Base-by-base conservation (phyloP, 1,284 basidiomycete genomes). In the Trichosporon faecale region DNA sequence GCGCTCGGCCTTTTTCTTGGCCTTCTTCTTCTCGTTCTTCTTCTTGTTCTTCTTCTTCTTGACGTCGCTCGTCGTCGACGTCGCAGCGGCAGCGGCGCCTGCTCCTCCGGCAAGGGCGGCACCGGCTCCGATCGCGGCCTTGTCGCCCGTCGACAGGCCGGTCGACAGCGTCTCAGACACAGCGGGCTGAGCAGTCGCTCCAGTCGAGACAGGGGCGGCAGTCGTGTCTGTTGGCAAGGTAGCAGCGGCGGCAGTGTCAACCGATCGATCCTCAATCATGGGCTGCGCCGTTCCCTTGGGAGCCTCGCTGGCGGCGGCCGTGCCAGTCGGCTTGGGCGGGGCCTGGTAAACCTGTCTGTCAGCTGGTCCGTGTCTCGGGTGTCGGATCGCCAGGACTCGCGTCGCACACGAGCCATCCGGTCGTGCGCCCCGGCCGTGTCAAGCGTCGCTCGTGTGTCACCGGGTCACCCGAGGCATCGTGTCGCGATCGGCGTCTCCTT, bases 1-100 rank as follows among this genome's bases (percentile, higher is more conserved):
- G 16, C 57, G 27, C 27, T 61, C 57, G 3, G 66, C 69, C 66
- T 64, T 64, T 29, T 70, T 66, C 61, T 67, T 66, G 44, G 69
- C 69, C 69, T 70, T 70, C 35, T 69, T 64, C 16, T 66, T 57
- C 63, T 64, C 35, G 63, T 65, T 66, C 61, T 70, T 65, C 66
- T 66, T 66, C 66, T 66, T 37, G 46, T 60, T 60, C 55, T 66
- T 66, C 52, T 35, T 64, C 23, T 33, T 61, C 57, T 61, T 61
- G 57, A 29, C 57, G 14, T 61, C 57, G 57, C 57, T 70, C 12
- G 65, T 67, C 29, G 68, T 66, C 23, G 55, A 18, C 1, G 67
- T 57, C 25, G 64, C 70, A 12, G 44, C 64, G 63, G 40, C 63
- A 25, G 23, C 66, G 4, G 35, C 70, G 37, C 66, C 61, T 16